Evolutionary conservation across 768 basidiomycete genomes (phyloP).

Genomic region (Leccinum subgranulosum): DNA sequence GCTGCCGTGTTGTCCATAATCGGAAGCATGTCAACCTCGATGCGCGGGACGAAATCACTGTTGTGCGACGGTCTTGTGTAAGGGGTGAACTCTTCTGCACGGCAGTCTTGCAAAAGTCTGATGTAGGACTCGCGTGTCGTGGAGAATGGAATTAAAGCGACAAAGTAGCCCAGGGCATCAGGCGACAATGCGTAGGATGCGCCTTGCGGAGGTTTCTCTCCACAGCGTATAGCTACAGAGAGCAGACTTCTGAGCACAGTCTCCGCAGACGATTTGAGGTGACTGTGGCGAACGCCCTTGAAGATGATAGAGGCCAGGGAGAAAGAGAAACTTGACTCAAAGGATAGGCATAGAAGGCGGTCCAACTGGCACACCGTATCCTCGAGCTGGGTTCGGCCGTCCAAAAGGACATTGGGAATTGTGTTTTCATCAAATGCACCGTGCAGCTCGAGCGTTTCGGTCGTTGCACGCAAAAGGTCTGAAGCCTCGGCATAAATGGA

Average conservation of each 20-base stretch:
- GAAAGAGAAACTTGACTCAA: constrained; percentile 77
- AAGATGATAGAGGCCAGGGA: constrained; percentile 79
- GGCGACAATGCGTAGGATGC: constrained; percentile 44
- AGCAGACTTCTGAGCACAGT: constrained; percentile 61
- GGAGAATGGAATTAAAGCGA: constrained; percentile 72
- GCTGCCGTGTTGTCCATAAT: constrained; percentile 61
- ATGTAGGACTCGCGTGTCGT: constrained; percentile 55
- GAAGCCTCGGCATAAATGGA: constrained; percentile 69
- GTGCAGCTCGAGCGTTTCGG: constrained; percentile 61
- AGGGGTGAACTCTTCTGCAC: constrained; percentile 46
- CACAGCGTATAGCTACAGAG: constrained; percentile 51
- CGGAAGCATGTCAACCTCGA: constrained; percentile 58
- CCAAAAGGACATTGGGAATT: constrained; percentile 57
- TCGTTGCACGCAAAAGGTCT: constrained; percentile 58
- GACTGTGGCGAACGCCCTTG: constrained; percentile 76
- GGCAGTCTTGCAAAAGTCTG: constrained; percentile 60
- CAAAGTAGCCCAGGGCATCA: constrained; percentile 73
- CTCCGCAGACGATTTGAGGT: constrained; percentile 59
- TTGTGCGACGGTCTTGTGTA: constrained; percentile 38
- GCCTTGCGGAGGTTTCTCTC: constrained; percentile 36
- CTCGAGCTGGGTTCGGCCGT: constrained; percentile 60
- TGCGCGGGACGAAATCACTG: constrained; percentile 45
- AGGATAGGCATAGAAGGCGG: constrained; percentile 67
- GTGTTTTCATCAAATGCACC: constrained; percentile 53
- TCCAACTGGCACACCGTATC: constrained; percentile 73